A percentile compares a stretch with the other conserved stretches of the same genome.
Evolutionary conservation across 305 asterid species (phyloP).

Genomic region (Fraxinus floribunda): DNA sequence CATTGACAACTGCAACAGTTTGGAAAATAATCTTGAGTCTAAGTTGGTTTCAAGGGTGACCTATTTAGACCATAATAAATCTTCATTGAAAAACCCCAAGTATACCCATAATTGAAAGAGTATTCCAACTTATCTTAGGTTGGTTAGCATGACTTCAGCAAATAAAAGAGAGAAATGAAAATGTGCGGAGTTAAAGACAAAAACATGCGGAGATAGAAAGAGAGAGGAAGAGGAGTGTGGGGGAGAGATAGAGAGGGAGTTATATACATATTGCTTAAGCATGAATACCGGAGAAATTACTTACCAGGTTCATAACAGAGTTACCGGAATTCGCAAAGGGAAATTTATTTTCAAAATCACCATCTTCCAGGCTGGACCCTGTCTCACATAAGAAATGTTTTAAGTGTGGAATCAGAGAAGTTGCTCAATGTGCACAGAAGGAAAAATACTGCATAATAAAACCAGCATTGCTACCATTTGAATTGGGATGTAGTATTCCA

Average conservation of each 20-base stretch:
- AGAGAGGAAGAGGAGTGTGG: background rate
- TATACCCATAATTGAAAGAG: background rate
- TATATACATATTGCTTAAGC: constrained; percentile 6
- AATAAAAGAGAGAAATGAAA: background rate
- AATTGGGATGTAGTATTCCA: constrained; percentile 44
- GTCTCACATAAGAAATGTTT: constrained; percentile 27
- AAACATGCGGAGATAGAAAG: background rate
- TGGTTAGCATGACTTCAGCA: background rate
- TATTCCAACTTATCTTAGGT: background rate
- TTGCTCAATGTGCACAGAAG: constrained; percentile 4
- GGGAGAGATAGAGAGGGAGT: background rate
- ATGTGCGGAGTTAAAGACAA: background rate
- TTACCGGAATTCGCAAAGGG: constrained; percentile 73
- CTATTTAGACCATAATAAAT: background rate
- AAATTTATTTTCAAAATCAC: constrained; percentile 53
- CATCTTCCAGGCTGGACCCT: constrained; percentile 53
- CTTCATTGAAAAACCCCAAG: background rate
- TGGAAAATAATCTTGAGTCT: background rate
- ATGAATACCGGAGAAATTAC: constrained; percentile 20
- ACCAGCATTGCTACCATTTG: constrained; percentile 56
- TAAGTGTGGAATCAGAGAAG: constrained; percentile 18
- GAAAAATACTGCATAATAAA: constrained; percentile 16
- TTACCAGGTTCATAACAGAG: constrained; percentile 87
- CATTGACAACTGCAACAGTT: background rate
- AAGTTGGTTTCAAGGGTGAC: background rate